Percentiles rank a stretch among this genome's conserved stretches.
These are phyloP conservation scores for Annulohypoxylon moriforme DNA, from an alignment of 495 filamentous ascomycete species.

Conservation along the genomic window DNA sequence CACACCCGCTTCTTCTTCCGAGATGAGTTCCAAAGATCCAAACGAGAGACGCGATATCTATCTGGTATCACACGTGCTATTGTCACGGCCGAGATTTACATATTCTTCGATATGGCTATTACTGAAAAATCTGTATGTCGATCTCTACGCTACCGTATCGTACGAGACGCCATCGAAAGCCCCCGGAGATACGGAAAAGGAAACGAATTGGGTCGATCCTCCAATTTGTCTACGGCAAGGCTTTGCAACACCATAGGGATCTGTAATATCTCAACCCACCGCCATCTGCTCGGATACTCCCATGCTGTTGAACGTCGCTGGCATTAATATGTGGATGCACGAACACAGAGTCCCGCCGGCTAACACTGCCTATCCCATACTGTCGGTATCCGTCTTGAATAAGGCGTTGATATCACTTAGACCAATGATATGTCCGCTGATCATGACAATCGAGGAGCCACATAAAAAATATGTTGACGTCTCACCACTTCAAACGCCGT, in stretches of 20 bases:
- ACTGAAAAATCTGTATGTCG: background rate
- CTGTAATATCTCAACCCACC: slow-evolving; percentile 17
- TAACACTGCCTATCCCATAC: slow-evolving; percentile 28
- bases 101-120: slow-evolving; percentile 14
- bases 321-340: slow-evolving; percentile 23
- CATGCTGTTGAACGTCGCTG: slow-evolving; percentile 8
- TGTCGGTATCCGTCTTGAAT: slow-evolving; percentile 40
- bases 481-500: slow-evolving; percentile 15
- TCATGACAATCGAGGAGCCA: background rate
- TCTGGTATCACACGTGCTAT: slow-evolving; percentile 31
- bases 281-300: slow-evolving; percentile 18
- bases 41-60: slow-evolving; percentile 16
- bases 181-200: slow-evolving; percentile 4
- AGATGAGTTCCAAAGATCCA: slow-evolving; percentile 24
- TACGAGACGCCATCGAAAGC: slow-evolving; percentile 14
- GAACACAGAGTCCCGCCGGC: slow-evolving; percentile 15
- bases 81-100: slow-evolving; percentile 27
- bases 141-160: slow-evolving; percentile 6
- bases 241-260: slow-evolving; percentile 8
- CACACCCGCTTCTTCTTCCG: slow-evolving; percentile 30
- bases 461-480: slow-evolving; percentile 8
- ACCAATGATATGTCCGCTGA: slow-evolving; percentile 11
- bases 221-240: slow-evolving; percentile 1
- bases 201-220: slow-evolving; percentile 6
- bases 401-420: slow-evolving; percentile 5